Percentiles rank a stretch among this genome's conserved stretches.
These are phyloP conservation scores for Quercus engelmannii DNA, from an alignment of 306 rosid genomes.

Conservation along the genomic window DNA sequence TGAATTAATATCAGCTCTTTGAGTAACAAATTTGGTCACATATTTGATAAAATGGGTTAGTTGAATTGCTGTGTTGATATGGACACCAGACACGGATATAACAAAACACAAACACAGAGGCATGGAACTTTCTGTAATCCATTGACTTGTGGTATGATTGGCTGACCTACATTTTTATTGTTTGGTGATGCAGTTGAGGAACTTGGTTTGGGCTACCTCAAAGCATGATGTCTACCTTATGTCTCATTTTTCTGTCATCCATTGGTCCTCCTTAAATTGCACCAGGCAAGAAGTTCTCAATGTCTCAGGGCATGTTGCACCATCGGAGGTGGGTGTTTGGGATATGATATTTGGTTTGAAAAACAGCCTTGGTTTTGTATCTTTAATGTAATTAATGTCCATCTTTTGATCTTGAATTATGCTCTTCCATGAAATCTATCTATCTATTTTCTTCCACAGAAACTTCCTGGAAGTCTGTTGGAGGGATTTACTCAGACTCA, in stretches of 20 bases:
- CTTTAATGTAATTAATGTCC: not conserved
- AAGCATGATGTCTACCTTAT: slow-evolving; percentile 84
- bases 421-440: not conserved
- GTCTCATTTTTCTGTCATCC: slow-evolving; percentile 62
- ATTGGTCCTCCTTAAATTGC: slow-evolving; percentile 73
- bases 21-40: not conserved
- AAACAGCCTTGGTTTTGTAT: not conserved
- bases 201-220: slow-evolving; percentile 87
- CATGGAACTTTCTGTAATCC: not conserved
- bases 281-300: slow-evolving; percentile 62
- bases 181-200: slow-evolving; percentile 61
- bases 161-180: not conserved
- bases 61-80: not conserved
- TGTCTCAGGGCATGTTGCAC: slow-evolving; percentile 81
- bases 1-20: not conserved
- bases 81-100: not conserved
- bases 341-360: not conserved
- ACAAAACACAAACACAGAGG: not conserved
- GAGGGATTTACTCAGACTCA: slow-evolving; percentile 85
- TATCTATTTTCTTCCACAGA: slow-evolving; percentile 32
- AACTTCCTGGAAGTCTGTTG: slow-evolving; percentile 79
- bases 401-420: not conserved
- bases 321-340: slow-evolving; percentile 56
- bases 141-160: slow-evolving; percentile 11
- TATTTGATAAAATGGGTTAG: not conserved